These are phyloP conservation scores for Debaryomyces singareniensis DNA, from an alignment of 1,139 yeast genomes.

Conservation along the genomic window DNA sequence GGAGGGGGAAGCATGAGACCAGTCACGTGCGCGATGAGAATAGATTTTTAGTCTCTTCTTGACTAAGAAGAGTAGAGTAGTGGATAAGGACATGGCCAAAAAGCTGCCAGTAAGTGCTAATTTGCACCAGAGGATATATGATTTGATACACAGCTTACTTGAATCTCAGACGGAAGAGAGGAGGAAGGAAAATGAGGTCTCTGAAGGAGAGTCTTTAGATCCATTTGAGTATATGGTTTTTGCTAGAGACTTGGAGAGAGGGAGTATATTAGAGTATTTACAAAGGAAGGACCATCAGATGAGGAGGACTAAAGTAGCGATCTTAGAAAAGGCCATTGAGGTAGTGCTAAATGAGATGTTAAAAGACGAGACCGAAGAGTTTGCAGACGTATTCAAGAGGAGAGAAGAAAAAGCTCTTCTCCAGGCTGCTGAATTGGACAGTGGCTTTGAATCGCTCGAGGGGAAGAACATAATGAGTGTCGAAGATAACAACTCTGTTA, in stretches of 20 bases:
- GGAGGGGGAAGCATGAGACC: too few relatives aligned
- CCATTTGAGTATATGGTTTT: constrained; percentile 43
- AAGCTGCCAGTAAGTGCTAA: constrained; percentile 19
- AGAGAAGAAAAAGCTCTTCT: constrained; percentile 24
- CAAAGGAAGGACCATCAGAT: constrained; percentile 58
- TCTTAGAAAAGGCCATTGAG: constrained; percentile 53
- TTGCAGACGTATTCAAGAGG: constrained; percentile 27
- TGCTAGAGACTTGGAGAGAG: constrained; percentile 49
- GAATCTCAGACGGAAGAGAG: constrained; percentile 47
- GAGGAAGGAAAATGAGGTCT: constrained; percentile 18
- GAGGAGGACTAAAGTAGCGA: constrained; percentile 55
- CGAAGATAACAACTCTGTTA: constrained; percentile 57
- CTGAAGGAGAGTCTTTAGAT: constrained; percentile 11
- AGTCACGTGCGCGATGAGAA: too few relatives aligned
- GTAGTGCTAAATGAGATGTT: constrained; percentile 42
- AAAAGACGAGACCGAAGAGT: constrained; percentile 37
- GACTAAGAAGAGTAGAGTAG: background rate
- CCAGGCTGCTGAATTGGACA: constrained; percentile 20
- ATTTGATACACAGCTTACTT: constrained; percentile 42
- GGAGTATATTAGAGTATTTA: constrained; percentile 49
- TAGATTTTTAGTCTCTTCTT: too few relatives aligned
- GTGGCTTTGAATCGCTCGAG: constrained; percentile 36
- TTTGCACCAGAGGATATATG: constrained; percentile 47
- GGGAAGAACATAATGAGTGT: constrained; percentile 53
- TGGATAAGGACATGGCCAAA: constrained; percentile 9